Conservation (phyloP, 345 rosid genomes). For the Cardiospermum halicacabum region DNA sequence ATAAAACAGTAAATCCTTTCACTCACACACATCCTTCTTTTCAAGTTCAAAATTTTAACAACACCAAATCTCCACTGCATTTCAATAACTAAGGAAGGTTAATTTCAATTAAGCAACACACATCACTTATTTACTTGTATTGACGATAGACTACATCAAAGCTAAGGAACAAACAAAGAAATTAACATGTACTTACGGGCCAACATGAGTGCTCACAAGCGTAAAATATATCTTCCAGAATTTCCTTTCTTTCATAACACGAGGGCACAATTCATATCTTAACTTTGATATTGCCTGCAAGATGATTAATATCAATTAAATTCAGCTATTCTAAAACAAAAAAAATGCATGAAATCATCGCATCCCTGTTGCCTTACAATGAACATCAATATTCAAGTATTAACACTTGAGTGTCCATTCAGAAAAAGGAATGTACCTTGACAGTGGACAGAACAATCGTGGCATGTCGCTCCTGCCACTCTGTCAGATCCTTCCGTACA, state of each 20-base stretch:
- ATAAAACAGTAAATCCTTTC: neutral
- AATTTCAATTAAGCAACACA: neutral
- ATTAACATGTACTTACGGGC: slow-evolving; percentile 48
- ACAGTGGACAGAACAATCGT: slow-evolving; percentile 84
- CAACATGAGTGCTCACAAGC: slow-evolving; percentile 86
- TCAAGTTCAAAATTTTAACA: neutral
- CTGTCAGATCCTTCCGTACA: slow-evolving; percentile 82
- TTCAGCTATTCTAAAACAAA: too few relatives aligned
- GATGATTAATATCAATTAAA: neutral
- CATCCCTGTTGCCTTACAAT: too few relatives aligned
- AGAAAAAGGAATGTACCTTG: slow-evolving; percentile 44
- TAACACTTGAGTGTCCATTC: too few relatives aligned
- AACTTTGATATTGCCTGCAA: slow-evolving; percentile 77
- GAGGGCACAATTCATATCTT: slow-evolving; percentile 87
- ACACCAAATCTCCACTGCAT: neutral
- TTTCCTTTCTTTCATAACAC: slow-evolving; percentile 82
- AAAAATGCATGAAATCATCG: too few relatives aligned
- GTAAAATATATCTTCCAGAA: slow-evolving; percentile 97
- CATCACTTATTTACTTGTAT: neutral
- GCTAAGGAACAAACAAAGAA: slow-evolving; percentile 1
- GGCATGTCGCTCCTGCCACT: slow-evolving; percentile 98
- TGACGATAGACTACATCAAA: neutral
- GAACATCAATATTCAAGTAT: too few relatives aligned
- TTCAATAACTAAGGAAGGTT: neutral
- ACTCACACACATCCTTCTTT: too few relatives aligned